These are phyloP conservation scores for Sphagnum tenellum DNA, from an alignment of 225 moss, liverwort and hornwort genomes.

Conservation along the genomic window DNA sequence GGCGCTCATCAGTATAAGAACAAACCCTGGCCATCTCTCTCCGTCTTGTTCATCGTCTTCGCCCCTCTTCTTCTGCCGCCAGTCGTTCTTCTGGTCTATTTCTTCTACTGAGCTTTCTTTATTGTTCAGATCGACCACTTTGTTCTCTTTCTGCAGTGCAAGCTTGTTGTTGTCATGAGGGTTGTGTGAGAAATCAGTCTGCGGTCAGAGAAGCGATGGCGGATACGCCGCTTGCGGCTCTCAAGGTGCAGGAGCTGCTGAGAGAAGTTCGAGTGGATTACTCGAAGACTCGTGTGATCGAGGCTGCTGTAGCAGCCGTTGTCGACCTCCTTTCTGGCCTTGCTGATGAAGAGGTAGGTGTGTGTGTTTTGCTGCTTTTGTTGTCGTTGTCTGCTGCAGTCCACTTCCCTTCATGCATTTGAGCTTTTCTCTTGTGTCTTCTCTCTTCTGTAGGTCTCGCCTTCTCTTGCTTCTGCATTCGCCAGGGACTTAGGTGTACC, in stretches of 20 bases:
- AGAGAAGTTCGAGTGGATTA: slow-evolving; percentile 86
- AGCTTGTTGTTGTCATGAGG: no score
- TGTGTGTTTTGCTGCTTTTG: not conserved
- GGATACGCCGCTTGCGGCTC: slow-evolving; percentile 37
- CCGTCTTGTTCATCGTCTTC: no score
- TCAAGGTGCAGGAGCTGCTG: slow-evolving; percentile 85
- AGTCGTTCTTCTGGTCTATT: no score
- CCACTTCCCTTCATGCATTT: not conserved
- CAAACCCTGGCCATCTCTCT: no score
- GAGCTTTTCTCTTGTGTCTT: not conserved
- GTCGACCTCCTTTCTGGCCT: slow-evolving; percentile 19
- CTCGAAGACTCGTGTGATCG: slow-evolving; percentile 28
- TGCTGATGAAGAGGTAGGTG: slow-evolving; percentile 37
- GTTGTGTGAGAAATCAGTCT: no score
- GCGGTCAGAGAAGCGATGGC: slow-evolving; percentile 15
- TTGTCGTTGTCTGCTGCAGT: not conserved
- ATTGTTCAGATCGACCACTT: no score
- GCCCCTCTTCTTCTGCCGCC: no score
- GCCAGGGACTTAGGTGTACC: slow-evolving; percentile 63
- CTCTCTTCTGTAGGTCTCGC: slow-evolving; percentile 30
- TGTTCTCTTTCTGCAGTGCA: no score
- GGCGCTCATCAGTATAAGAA: no score
- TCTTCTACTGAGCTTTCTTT: no score
- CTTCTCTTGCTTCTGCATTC: slow-evolving; percentile 43
- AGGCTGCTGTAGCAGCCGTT: slow-evolving; percentile 35